Base-by-base conservation (phyloP, 2,329 filamentous ascomycete genomes). In the Fusarium citri region DNA sequence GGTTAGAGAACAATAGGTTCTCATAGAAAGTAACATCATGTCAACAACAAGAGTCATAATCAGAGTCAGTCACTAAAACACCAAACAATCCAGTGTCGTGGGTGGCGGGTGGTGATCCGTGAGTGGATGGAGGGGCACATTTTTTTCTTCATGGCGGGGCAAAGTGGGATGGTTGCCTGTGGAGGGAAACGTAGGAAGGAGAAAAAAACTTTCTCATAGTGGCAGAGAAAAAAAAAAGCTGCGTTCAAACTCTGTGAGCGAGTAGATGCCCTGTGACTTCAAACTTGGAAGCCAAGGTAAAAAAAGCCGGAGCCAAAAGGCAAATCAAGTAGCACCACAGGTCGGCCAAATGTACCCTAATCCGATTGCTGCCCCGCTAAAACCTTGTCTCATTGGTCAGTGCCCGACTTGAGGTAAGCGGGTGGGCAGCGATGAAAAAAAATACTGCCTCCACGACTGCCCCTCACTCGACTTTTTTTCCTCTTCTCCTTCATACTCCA, bases 401-500 rank as follows among this genome's bases (percentile, higher is more conserved):
- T 46, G 53, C 42, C 51, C 14, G 22, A 59, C 59, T 73, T 68
- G 77, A 77, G 70, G 74, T 75, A 75, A 76, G 73, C 71, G 67
- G 69, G 72, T 71, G 74, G 73, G 69, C 68, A 72, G 65, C 63
- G 73, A 73, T 68, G 75, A 78, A 80, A 80, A 80, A 80, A 78
- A 73, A 73, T 77, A 77, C 75, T 78, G 73, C 71, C 69, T 76
- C 75, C 70, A 72, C 74, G 75, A 74, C 74, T 74, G 76, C 79
- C 80, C 80, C 80, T 81, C 78, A 71, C 72, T 75, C 74, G 68
- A 78, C 74, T 76, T 78, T 81, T 81, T 81, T 80, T 78, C 62
- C 61, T 68, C 76, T 73, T 74, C 72, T 76, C 69, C 69, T 74
- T 69, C 72, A 74, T 74, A 72, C 71, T 76, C 71, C 76, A 73